Conservation (phyloP, 1,139 yeast genomes). For the Geotrichum citri-aurantii region DNA sequence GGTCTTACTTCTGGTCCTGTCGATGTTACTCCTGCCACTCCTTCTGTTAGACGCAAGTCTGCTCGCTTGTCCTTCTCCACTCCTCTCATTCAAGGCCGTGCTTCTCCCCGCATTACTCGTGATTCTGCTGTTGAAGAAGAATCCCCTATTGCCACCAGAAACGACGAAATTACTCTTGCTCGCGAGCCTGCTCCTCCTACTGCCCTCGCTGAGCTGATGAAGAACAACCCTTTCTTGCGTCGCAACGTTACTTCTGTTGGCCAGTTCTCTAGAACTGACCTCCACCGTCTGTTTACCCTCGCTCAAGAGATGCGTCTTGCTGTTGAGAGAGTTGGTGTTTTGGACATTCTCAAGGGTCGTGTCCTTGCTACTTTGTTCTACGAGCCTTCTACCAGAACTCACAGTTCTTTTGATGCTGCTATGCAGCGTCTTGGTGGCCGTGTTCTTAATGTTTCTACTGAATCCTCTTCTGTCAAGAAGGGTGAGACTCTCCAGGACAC, state of each 20-base stretch:
- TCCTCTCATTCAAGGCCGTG: constrained; percentile 6
- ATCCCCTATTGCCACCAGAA: constrained; percentile 37
- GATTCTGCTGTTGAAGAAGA: constrained; percentile 32
- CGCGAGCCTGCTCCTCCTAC: constrained; percentile 65
- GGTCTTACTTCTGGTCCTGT: constrained; percentile 10
- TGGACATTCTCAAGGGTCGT: constrained; percentile 85
- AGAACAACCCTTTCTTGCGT: constrained; percentile 86
- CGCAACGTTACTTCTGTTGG: constrained; percentile 83
- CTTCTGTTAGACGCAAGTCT: constrained; percentile 8
- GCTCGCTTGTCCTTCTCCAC: constrained; percentile 38
- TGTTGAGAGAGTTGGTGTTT: constrained; percentile 92
- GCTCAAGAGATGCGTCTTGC: constrained; percentile 98
- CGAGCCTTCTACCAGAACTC: constrained; percentile 97
- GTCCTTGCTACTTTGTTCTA: constrained; percentile 92
- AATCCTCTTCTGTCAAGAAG: constrained; percentile 87
- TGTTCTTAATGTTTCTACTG: constrained; percentile 80
- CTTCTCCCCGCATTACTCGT: constrained; percentile 15
- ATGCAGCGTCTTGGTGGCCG: constrained; percentile 99
- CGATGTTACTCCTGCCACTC: constrained; percentile 19
- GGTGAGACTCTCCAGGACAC: constrained; percentile 99
- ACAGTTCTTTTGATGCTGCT: constrained; percentile 96
- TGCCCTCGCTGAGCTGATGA: constrained; percentile 68
- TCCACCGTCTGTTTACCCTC: constrained; percentile 88
- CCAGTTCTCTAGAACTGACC: constrained; percentile 78
- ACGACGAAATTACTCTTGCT: constrained; percentile 19